Base-by-base conservation (phyloP, 495 filamentous ascomycete genomes). In the Barbatosphaeria neglecta region DNA sequence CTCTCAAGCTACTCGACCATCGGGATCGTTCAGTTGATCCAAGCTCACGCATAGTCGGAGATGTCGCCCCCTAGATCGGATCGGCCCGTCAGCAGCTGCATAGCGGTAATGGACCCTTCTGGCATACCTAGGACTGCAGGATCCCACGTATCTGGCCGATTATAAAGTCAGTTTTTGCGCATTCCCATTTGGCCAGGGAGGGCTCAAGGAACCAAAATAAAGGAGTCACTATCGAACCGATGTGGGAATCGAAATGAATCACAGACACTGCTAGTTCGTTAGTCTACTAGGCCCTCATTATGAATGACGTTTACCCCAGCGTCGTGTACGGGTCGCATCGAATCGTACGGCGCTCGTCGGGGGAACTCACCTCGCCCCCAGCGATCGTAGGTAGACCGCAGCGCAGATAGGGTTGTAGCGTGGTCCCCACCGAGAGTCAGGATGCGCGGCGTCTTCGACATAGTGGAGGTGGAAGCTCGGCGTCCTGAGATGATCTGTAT, bases 61-160 rank as follows among this genome's bases (percentile, higher is more conserved):
- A 68, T 58, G 10, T 57, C 63, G 17, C 66, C 64, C 16, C 61
- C 59, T 60, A 24, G 13, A 23, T n/a, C n/a, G n/a, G n/a, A n/a
- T n/a, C n/a, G n/a, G n/a, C n/a, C 19, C 2, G 3, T 31, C 9
- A 43, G 33, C 20, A 2, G 18, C 2, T 44, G 8, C 9, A 7
- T 15, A 25, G 17, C n/a, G n/a, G n/a, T n/a, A n/a, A n/a, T n/a
- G n/a, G n/a, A n/a, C n/a, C n/a, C n/a, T n/a, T n/a, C n/a, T n/a
- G 23, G 47, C 59, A 46, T 37, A 62, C 59, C 57, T 19, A 67
- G 33, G 19, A 65, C 62, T 0, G 76, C 70, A 3, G 87, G 87
- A 56, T 87, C 77, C 86, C 86, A 90, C 1, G 87, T 92, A 61
- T 94, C 87, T n/a, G n/a, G n/a, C n/a, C n/a, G n/a, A n/a, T n/a